Conservation (phyloP, 129 eudicot genomes). For the Saussurea involucrata region DNA sequence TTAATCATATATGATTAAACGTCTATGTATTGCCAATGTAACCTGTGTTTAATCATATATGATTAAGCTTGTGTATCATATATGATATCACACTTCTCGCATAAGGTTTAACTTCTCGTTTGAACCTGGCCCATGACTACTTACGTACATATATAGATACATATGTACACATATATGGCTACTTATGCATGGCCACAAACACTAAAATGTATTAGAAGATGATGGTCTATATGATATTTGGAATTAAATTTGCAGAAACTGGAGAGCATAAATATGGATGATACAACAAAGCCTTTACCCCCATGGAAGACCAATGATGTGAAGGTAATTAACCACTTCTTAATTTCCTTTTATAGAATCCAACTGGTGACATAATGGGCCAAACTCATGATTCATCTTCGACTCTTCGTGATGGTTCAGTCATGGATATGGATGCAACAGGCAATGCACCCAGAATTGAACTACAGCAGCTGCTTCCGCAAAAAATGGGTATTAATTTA, state of each 20-base stretch:
- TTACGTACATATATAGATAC: too few relatives aligned
- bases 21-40: too few relatives aligned
- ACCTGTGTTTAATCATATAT: too few relatives aligned
- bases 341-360: not conserved
- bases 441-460: slow-evolving; percentile 98
- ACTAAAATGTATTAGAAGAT: not conserved
- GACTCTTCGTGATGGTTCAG: slow-evolving; percentile 30
- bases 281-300: slow-evolving; percentile 52
- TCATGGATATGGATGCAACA: slow-evolving; percentile 99
- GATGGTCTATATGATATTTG: not conserved
- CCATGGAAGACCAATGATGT: slow-evolving; percentile 90
- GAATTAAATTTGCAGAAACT: slow-evolving; percentile 43
- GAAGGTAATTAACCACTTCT: slow-evolving; percentile 54
- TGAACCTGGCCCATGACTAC: too few relatives aligned
- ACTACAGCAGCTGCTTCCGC: slow-evolving; percentile 62
- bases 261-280: slow-evolving; percentile 57
- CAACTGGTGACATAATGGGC: not conserved
- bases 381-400: not conserved
- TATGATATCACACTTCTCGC: too few relatives aligned
- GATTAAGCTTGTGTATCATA: too few relatives aligned
- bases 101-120: too few relatives aligned
- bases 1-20: too few relatives aligned
- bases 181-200: not conserved
- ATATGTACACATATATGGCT: too few relatives aligned
- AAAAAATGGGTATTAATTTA: slow-evolving; percentile 66